phyloP scores from a whole-genome alignment of 2,329 filamentous ascomycete species.

The Stachybotrys chlorohalonatus region DNA sequence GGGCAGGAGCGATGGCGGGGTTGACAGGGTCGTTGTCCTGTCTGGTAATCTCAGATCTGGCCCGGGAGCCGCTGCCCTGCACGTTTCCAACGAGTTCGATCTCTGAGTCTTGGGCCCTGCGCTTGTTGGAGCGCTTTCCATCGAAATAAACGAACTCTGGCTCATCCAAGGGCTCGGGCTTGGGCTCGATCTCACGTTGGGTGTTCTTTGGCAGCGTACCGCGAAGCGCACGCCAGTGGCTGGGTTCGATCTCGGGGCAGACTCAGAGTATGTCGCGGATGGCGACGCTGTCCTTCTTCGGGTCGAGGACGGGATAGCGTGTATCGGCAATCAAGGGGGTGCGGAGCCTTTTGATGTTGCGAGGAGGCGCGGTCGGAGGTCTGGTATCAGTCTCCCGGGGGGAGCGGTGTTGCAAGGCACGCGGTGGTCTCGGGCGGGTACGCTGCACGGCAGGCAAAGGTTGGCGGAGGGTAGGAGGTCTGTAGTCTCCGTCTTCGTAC shows the following conservation, averaged over 20 bases:
- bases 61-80: background rate
- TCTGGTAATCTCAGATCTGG: background rate
- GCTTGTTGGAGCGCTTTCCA: conserved; percentile 19
- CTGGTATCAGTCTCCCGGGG: background rate
- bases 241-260: background rate
- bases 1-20: no score
- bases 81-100: conserved; percentile 16
- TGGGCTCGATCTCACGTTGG: background rate
- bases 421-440: background rate
- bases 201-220: background rate
- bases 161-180: background rate
- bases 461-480: no score
- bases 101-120: conserved; percentile 18
- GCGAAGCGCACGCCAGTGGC: background rate
- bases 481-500: no score
- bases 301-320: background rate
- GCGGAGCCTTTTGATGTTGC: background rate
- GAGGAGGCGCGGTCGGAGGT: background rate
- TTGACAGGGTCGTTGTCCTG: background rate
- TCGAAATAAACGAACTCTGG: conserved; percentile 11
- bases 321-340: background rate
- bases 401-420: background rate
- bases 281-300: background rate
- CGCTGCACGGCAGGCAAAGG: no score
- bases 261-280: background rate